Evolutionary conservation across 345 rosid species (phyloP), one percentile per base, ranked within the genome.

Genomic region (Heritiera littoralis): DNA sequence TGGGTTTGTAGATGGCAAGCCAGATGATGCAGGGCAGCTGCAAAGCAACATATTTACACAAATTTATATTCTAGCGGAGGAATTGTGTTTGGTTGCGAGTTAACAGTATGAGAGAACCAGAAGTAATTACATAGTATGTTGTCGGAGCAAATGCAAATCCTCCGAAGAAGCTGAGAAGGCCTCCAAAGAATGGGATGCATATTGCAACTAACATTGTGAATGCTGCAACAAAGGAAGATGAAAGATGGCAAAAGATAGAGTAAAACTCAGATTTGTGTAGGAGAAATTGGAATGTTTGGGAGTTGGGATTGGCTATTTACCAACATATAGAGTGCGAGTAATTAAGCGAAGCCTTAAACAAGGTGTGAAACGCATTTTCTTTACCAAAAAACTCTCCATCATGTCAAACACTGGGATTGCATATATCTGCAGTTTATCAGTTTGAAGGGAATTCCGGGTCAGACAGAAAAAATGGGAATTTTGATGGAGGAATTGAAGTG

Each of bases 111-210:
- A 51, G 23, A 0, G 38, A 38, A 65, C 35, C 9, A n/a, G 41
- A 4, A 54, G 13, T 65, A 41, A 86, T 88, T 86, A 94, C 97
- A 32, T 75, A 94, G 81, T 90, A 94, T 48, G 95, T 82, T 45
- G 95, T 90, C 38, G 98, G 95, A 35, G 98, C 97, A 15, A 94
- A 90, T 14, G 94, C 98, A 45, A 93, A 87, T 75, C 98, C 98
- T 86, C 98, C 98, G 3, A 94, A 90, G 85, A 94, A 93, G 13
- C 94, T 93, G 17, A 93, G 91, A 41, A 94, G 82, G 17, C 92
- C 90, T 66, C 95, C 93, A 56, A 94, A 94, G 84, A 94, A 94
- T 11, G 98, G 97, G 74, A 94, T 41, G 71, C 88, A 80, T 41
- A 94, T 88, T 0, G 32, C 97, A 40, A 88, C 67, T 4, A 93